Base-by-base conservation (phyloP, 768 basidiomycete genomes). In the Cubamyces lactineus region DNA sequence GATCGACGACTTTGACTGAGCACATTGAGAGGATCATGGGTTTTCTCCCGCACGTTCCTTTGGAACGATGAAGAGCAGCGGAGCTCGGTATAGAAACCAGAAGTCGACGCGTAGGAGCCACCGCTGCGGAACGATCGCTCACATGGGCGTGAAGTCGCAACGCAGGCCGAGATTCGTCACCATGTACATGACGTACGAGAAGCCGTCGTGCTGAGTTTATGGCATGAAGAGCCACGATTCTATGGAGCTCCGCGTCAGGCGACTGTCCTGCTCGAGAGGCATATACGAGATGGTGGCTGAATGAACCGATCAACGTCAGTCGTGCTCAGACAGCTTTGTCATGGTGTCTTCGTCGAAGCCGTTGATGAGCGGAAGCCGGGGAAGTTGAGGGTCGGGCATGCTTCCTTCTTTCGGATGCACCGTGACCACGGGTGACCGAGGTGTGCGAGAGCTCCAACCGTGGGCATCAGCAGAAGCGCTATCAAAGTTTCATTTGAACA, bases 401-500 rank as follows among this genome's bases (percentile, higher is more conserved):
- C 26, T 21, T 50, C 30, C 58, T 38, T n/a, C 11, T 57, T 54
- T 19, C 12, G 50, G 48, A 30, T 13, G 42, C 17, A 48, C 7
- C 38, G 42, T 47, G 58, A 48, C 63, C 54, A 64, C 63, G 53
- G 49, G 58, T 56, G 50, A 57, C 58, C 58, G 63, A 59, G 59
- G 49, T 54, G 63, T 64, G 58, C 63, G 63, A 59, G 42, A 34
- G 48, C 54, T 57, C 46, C 40, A 43, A 48, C 6, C 51, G 56
- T 63, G 52, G 30, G 61, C 40, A 43, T 23, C 19, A 42, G 56
- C 3, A 49, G 61, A 52, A 57, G 47, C 53, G 41, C 41, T 39
- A 64, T 51, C 53, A 60, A 34, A 57, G 63, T 64, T 64, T 60
- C 58, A 64, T 64, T 56, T 60, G 41, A 38, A 30, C 58, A 48